These are phyloP conservation scores for Hepatocystis sp. DNA, from an alignment of 169 alveolate species.

Conservation along the genomic window DNA sequence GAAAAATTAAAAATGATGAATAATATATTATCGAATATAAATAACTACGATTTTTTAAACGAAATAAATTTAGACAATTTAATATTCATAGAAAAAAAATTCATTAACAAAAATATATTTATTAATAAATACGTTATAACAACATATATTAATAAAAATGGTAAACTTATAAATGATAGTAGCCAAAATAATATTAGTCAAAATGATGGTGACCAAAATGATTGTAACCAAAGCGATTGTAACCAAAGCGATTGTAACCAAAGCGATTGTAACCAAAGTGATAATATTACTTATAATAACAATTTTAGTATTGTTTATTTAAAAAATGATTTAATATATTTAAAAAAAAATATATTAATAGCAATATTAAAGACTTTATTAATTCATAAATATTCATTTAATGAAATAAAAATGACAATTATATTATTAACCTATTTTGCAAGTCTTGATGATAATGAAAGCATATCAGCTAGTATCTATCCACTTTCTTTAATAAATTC, in stretches of 20 bases:
- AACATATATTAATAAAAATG: conserved; percentile 7
- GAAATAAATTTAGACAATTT: conserved; percentile 8
- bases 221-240: too few species aligned
- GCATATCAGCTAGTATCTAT: conserved; percentile 6
- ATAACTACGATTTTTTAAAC: conserved; percentile 38
- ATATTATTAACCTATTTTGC: conserved; percentile 35
- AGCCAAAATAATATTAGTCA: background rate
- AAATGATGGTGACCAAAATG: background rate
- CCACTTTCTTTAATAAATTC: conserved; percentile 52
- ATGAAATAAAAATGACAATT: conserved; percentile 56
- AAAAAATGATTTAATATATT: conserved; percentile 49
- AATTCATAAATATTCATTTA: conserved; percentile 12
- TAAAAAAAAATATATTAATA: conserved; percentile 42
- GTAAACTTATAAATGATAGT: background rate
- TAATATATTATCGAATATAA: conserved; percentile 22
- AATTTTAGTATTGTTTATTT: conserved; percentile 53
- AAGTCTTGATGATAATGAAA: conserved; percentile 15
- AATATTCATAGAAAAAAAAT: conserved; percentile 41
- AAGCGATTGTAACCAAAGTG: background rate
- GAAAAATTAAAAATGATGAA: conserved; percentile 30
- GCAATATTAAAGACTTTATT: conserved; percentile 21
- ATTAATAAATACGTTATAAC: conserved; percentile 52
- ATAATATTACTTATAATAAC: conserved; percentile 29
- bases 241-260: background rate
- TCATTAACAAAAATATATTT: conserved; percentile 33